phyloP scores from a whole-genome alignment of 352 stramenopile genomes.

The Phytophthora sansomeana region DNA sequence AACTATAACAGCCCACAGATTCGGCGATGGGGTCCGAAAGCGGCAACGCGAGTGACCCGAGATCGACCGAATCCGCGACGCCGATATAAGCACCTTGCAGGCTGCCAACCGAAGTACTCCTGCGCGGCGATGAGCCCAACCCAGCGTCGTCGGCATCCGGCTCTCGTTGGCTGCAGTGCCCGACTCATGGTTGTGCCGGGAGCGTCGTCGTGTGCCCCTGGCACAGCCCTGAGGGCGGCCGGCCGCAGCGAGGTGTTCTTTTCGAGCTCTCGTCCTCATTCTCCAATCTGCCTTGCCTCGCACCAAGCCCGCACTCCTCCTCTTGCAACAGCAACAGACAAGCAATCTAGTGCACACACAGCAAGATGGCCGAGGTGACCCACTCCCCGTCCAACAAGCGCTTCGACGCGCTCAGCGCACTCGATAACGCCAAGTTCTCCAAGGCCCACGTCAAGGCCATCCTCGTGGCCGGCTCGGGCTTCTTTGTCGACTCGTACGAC shows the following conservation, averaged over 20 bases:
- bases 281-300: constrained; percentile 16
- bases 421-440: constrained; percentile 62
- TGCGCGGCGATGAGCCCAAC: constrained; percentile 26
- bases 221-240: background rate
- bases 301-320: background rate
- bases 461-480: constrained; percentile 54
- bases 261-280: constrained; percentile 13
- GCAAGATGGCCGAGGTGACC: constrained; percentile 26
- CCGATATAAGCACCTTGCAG: constrained; percentile 14
- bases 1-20: constrained; percentile 17
- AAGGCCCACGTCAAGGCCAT: constrained; percentile 56
- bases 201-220: background rate
- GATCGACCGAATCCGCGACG: constrained; percentile 10
- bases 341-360: background rate
- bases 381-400: constrained; percentile 29
- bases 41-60: background rate
- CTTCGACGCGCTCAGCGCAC: constrained; percentile 40
- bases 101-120: background rate
- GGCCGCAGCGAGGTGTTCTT: background rate
- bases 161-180: constrained; percentile 7
- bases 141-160: constrained; percentile 12
- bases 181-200: constrained; percentile 28
- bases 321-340: background rate
- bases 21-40: constrained; percentile 3
- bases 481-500: constrained; percentile 68